Conservation (phyloP, 176 grass and related monocot genomes). For the Triticum monococcum region DNA sequence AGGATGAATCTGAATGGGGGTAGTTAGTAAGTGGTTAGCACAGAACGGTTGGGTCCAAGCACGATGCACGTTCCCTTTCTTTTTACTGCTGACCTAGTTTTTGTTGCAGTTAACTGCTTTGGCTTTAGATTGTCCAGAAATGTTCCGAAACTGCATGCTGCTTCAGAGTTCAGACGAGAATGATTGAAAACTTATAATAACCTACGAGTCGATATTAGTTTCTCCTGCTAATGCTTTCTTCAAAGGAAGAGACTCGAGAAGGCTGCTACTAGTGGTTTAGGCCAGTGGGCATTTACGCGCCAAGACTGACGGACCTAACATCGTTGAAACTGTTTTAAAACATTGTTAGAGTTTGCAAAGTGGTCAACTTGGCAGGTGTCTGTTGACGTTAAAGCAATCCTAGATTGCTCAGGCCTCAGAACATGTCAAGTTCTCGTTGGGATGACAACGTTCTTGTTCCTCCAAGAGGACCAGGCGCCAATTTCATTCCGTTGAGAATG, state of each 20-base stretch:
- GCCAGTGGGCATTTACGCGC: slow-evolving; percentile 17
- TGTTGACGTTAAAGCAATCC: neutral
- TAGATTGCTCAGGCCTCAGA: neutral
- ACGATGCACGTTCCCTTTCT: neutral
- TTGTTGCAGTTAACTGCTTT: neutral
- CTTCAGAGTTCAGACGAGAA: neutral
- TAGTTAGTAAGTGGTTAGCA: slow-evolving; percentile 60
- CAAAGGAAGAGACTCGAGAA: neutral
- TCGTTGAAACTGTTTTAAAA: neutral
- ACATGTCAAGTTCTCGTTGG: neutral
- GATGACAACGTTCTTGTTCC: neutral
- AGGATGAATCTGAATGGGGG: neutral
- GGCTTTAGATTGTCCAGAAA: neutral
- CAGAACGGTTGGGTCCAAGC: slow-evolving; percentile 38
- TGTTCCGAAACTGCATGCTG: neutral
- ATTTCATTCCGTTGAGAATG: neutral
- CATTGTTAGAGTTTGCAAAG: neutral
- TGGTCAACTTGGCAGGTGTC: slow-evolving; percentile 6
- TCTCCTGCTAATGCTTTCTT: neutral
- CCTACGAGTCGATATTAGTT: neutral
- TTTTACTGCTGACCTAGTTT: too few species aligned
- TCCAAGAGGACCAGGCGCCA: too few species aligned
- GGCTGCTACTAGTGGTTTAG: slow-evolving; percentile 26
- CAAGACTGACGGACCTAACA: slow-evolving; percentile 5
- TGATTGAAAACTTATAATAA: neutral